Percentiles rank a stretch among this genome's conserved stretches.
phyloP scores from a whole-genome alignment of 768 basidiomycete species.

The Pulveroboletus frians region DNA sequence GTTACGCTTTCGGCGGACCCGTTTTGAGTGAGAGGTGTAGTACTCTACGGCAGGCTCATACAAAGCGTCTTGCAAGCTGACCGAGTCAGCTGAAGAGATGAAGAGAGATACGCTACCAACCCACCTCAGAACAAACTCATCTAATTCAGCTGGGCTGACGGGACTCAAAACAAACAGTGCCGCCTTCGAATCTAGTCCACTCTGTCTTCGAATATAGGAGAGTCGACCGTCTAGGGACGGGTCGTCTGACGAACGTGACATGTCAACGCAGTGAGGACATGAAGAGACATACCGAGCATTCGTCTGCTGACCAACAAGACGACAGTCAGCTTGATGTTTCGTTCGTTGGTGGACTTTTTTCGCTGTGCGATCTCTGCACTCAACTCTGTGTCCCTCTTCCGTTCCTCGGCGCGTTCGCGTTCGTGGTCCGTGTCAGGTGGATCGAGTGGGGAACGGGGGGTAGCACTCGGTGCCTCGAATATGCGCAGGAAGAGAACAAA shows the following conservation, averaged over 20 bases:
- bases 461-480: conserved; percentile 55
- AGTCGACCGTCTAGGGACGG: conserved; percentile 76
- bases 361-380: conserved; percentile 73
- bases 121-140: conserved; percentile 84
- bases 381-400: conserved; percentile 66
- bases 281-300: conserved; percentile 64
- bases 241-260: conserved; percentile 54
- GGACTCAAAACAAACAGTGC: conserved; percentile 94
- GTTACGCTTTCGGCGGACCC: conserved; percentile 85
- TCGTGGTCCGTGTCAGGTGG: conserved; percentile 49
- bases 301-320: conserved; percentile 86
- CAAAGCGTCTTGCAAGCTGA: conserved; percentile 81
- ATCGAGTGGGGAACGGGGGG: conserved; percentile 51
- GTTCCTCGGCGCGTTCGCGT: conserved; percentile 60
- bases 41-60: conserved; percentile 90
- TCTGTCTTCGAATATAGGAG: conserved; percentile 82
- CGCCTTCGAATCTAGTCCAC: conserved; percentile 85
- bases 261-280: not conserved
- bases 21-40: conserved; percentile 88
- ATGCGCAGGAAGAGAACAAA: conserved; percentile 89
- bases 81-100: not conserved
- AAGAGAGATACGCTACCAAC: not conserved
- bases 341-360: conserved; percentile 75
- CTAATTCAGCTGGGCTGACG: conserved; percentile 77
- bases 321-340: conserved; percentile 90